These are phyloP conservation scores for Aspergillus felis DNA, from an alignment of 2,329 filamentous ascomycete genomes.

Conservation along the genomic window DNA sequence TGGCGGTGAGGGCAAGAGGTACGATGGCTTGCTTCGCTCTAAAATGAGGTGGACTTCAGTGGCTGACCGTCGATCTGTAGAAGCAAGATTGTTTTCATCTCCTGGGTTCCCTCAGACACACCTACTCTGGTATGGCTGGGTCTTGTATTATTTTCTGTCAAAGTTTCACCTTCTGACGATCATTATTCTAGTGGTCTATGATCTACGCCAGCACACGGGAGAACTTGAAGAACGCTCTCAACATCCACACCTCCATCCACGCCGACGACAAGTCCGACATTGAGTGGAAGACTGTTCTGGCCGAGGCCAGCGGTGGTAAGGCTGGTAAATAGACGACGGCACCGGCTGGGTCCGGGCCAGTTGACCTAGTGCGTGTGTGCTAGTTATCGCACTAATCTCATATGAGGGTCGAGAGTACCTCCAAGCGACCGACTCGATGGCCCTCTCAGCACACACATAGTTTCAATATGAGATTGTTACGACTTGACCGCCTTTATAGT, in stretches of 20 bases:
- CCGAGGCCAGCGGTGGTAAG: slow-evolving; percentile 40
- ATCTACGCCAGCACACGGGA: slow-evolving; percentile 49
- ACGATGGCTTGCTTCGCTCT: slow-evolving; percentile 12
- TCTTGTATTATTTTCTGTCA: not conserved
- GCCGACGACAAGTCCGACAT: slow-evolving; percentile 41
- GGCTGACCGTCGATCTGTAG: slow-evolving; percentile 27
- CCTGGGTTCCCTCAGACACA: slow-evolving; percentile 42
- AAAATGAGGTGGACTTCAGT: not conserved
- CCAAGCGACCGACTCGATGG: slow-evolving; percentile 25
- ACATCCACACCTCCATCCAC: slow-evolving; percentile 39
- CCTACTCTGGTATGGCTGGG: slow-evolving; percentile 36
- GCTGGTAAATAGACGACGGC: slow-evolving; percentile 33
- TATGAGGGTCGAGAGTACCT: slow-evolving; percentile 16
- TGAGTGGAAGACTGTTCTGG: slow-evolving; percentile 39
- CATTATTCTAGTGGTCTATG: slow-evolving; percentile 41
- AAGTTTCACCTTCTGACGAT: slow-evolving; percentile 12
- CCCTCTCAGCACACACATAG: slow-evolving; percentile 30
- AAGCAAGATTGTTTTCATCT: slow-evolving; percentile 51
- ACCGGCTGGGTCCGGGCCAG: slow-evolving; percentile 35
- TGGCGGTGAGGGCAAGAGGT: slow-evolving; percentile 48
- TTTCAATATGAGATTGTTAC: slow-evolving; percentile 37
- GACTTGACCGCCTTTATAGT: slow-evolving; percentile 27
- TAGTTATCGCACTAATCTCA: slow-evolving; percentile 14
- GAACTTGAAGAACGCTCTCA: slow-evolving; percentile 47
- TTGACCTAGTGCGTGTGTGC: slow-evolving; percentile 21